Evolutionary conservation across 805 yeast genomes (phyloP).

Genomic region (Pichia paraexigua): DNA sequence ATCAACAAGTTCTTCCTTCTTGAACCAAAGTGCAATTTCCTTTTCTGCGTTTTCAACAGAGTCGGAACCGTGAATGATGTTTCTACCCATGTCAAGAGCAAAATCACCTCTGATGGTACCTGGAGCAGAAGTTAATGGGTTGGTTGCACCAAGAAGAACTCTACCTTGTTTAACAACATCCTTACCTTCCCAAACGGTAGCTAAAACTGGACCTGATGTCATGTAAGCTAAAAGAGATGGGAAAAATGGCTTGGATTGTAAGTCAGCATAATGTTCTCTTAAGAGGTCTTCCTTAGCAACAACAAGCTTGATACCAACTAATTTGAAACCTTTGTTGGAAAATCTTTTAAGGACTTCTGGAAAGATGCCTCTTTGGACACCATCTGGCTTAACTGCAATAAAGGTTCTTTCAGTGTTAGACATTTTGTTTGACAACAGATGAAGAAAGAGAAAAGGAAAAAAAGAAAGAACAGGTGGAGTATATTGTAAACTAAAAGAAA

Average conservation of each 20-base stretch:
- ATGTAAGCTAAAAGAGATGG: slow-evolving; percentile 93
- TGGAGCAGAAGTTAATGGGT: slow-evolving; percentile 90
- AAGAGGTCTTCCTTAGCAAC: slow-evolving; percentile 80
- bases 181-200: slow-evolving; percentile 99
- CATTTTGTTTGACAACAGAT: slow-evolving; percentile 27
- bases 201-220: slow-evolving; percentile 97
- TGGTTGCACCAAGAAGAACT: slow-evolving; percentile 96
- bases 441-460: neutral
- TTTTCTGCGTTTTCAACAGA: slow-evolving; percentile 95
- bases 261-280: slow-evolving; percentile 92
- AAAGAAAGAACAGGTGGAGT: neutral
- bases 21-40: slow-evolving; percentile 97
- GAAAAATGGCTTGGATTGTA: slow-evolving; percentile 95
- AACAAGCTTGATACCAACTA: slow-evolving; percentile 90
- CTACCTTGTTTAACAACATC: slow-evolving; percentile 99
- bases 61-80: slow-evolving; percentile 99
- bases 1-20: slow-evolving; percentile 88
- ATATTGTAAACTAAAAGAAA: too few species aligned
- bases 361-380: slow-evolving; percentile 98
- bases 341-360: slow-evolving; percentile 86
- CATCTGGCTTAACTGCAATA: slow-evolving; percentile 96
- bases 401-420: slow-evolving; percentile 77
- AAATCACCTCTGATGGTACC: slow-evolving; percentile 99
- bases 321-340: slow-evolving; percentile 95
- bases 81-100: slow-evolving; percentile 98